Conservation (phyloP, 192 early-diverging fungal species). For the Cetraspora pellucida region DNA sequence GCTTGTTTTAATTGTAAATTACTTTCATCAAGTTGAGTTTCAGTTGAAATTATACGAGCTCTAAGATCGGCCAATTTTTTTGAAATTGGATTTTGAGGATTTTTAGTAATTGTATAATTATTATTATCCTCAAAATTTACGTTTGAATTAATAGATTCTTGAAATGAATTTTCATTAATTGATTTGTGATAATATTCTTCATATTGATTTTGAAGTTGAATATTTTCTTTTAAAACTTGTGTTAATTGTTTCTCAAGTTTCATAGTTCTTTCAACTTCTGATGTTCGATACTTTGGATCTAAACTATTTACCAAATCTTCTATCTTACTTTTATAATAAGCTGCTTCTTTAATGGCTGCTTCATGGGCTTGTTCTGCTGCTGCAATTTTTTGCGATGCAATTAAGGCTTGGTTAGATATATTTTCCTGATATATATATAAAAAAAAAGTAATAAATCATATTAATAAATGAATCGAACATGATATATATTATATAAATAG, state of each 20-base stretch:
- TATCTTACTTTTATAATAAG: conserved; percentile 54
- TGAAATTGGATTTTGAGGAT: conserved; percentile 49
- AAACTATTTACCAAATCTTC: conserved; percentile 45
- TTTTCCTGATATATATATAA: too few species aligned
- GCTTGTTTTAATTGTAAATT: conserved; percentile 37
- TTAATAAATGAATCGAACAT: too few species aligned
- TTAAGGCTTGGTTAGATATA: conserved; percentile 40
- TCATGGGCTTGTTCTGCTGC: conserved; percentile 51
- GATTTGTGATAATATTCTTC: conserved; percentile 47
- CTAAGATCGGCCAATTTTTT: conserved; percentile 46
- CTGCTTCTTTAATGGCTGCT: conserved; percentile 58
- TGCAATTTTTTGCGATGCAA: conserved; percentile 49
- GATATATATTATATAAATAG: too few species aligned
- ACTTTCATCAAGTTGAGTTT: conserved; percentile 44
- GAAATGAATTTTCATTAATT: conserved; percentile 45
- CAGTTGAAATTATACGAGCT: conserved; percentile 44
- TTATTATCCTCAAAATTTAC: conserved; percentile 37
- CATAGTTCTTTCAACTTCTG: conserved; percentile 46
- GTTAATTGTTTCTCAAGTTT: conserved; percentile 51
- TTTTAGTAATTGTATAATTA: conserved; percentile 48
- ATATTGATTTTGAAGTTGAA: conserved; percentile 38
- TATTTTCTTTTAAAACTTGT: conserved; percentile 44
- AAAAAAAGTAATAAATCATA: too few species aligned
- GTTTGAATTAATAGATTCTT: conserved; percentile 49
- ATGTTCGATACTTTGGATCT: conserved; percentile 33